These are phyloP conservation scores for Fomitopsis schrenkii DNA, from an alignment of 1,284 basidiomycete genomes.

Conservation along the genomic window DNA sequence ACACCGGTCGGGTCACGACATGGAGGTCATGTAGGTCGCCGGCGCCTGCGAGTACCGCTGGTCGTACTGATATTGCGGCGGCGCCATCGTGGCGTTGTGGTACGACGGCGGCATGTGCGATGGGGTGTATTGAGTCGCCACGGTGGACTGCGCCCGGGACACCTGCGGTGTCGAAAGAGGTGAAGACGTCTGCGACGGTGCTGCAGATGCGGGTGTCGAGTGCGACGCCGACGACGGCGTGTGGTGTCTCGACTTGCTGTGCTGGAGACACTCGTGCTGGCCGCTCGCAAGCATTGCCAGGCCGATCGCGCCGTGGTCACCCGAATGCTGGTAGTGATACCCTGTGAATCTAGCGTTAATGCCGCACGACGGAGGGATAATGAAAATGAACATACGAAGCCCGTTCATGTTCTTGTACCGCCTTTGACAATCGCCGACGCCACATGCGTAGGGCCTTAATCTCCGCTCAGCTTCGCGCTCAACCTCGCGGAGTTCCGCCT, in stretches of 20 bases:
- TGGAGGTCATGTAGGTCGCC: slow-evolving; percentile 11
- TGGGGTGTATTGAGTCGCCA: slow-evolving; percentile 3
- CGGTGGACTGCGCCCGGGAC: slow-evolving; percentile 14
- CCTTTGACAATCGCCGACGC: slow-evolving; percentile 87
- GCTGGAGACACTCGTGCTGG: slow-evolving; percentile 60
- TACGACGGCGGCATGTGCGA: slow-evolving; percentile 31
- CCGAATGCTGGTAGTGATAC: slow-evolving; percentile 97
- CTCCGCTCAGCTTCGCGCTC: slow-evolving; percentile 81
- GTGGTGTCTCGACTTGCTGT: slow-evolving; percentile 24
- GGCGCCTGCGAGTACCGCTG: slow-evolving; percentile 3
- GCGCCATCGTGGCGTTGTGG: slow-evolving; percentile 42
- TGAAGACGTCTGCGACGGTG: slow-evolving; percentile 16
- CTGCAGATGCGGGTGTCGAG: slow-evolving; percentile 10
- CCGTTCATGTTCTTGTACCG: slow-evolving; percentile 99
- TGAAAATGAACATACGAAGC: slow-evolving; percentile 41
- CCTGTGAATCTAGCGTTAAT: slow-evolving; percentile 28
- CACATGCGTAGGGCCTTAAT: slow-evolving; percentile 83
- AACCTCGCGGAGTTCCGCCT: slow-evolving; percentile 69
- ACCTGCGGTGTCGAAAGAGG: slow-evolving; percentile 18
- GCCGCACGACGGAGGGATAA: neutral
- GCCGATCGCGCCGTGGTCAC: slow-evolving; percentile 89
- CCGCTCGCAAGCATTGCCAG: slow-evolving; percentile 82
- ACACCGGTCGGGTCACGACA: slow-evolving; percentile 4
- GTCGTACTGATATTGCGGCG: slow-evolving; percentile 35
- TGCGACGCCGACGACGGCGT: slow-evolving; percentile 17